Percentiles rank a stretch among this genome's conserved stretches.
phyloP scores from a whole-genome alignment of 2,329 filamentous ascomycete species.

The Polytolypa hystricis region DNA sequence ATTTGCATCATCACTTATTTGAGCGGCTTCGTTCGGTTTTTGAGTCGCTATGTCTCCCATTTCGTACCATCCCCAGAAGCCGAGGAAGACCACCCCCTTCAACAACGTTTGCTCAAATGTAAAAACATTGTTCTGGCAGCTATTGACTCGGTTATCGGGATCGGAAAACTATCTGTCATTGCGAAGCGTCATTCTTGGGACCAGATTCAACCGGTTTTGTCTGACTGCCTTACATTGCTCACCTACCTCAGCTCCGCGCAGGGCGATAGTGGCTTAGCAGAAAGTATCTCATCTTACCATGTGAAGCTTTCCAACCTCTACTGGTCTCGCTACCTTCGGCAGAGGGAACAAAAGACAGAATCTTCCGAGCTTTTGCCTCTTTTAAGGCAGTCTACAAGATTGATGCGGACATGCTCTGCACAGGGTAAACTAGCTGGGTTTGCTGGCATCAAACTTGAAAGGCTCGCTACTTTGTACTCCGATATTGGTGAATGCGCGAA shows the following conservation, averaged over 20 bases:
- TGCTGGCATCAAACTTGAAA: conserved; percentile 34
- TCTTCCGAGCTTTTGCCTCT: conserved; percentile 26
- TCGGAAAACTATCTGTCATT: conserved; percentile 29
- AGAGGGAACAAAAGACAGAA: conserved; percentile 26
- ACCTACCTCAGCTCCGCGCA: conserved; percentile 13
- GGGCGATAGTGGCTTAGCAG: conserved; percentile 5
- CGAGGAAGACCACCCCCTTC: conserved; percentile 22
- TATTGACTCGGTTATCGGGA: conserved; percentile 29
- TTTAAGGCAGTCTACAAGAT: conserved; percentile 30
- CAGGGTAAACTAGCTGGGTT: conserved; percentile 28
- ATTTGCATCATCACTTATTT: conserved; percentile 26
- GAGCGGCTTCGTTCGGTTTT: conserved; percentile 28
- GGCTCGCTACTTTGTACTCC: conserved; percentile 31
- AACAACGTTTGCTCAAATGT: conserved; percentile 21
- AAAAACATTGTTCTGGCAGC: conserved; percentile 30
- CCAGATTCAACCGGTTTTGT: conserved; percentile 24
- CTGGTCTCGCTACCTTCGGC: conserved; percentile 37
- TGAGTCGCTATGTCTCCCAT: conserved; percentile 31
- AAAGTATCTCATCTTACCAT: conserved; percentile 19
- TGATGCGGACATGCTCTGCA: conserved; percentile 24
- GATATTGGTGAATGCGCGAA: conserved; percentile 26
- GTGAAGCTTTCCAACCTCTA: conserved; percentile 36
- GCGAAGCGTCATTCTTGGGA: conserved; percentile 29
- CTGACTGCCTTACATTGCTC: conserved; percentile 28
- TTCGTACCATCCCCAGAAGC: conserved; percentile 17